phyloP scores from a whole-genome alignment of 2,329 filamentous ascomycete genomes.

The Botrytis hyacinthi region DNA sequence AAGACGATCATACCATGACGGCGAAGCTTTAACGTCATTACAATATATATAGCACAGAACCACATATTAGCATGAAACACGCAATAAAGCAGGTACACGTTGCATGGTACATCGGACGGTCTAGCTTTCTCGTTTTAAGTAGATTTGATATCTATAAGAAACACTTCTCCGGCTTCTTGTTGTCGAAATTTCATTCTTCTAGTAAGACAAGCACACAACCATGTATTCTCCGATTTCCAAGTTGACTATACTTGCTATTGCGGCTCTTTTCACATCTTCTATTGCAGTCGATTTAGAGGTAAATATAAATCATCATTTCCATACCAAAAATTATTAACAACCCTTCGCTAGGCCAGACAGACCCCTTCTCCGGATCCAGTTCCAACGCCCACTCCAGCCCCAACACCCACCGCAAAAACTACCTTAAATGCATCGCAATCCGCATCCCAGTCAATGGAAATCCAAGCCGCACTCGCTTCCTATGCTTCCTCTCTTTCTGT shows the following conservation, averaged over 20 bases:
- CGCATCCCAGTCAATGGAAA: neutral
- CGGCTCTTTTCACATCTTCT: neutral
- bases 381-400: neutral
- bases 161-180: neutral
- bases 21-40: conserved; percentile 1
- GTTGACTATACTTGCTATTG: neutral
- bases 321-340: neutral
- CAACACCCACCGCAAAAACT: neutral
- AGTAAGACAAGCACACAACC: neutral
- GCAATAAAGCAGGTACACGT: neutral
- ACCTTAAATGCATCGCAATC: neutral
- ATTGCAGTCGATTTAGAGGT: neutral
- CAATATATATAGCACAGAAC: neutral
- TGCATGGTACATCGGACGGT: neutral
- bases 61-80: conserved; percentile 10
- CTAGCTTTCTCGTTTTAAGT: neutral
- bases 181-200: neutral
- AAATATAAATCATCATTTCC: neutral
- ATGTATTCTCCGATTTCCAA: neutral
- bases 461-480: neutral
- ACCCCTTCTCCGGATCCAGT: neutral
- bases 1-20: neutral
- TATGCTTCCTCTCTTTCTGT: conserved; percentile 2
- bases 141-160: neutral
- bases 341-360: neutral